Evolutionary conservation across 257 asterid genomes (phyloP).

Genomic region (Fraxinus anomala): DNA sequence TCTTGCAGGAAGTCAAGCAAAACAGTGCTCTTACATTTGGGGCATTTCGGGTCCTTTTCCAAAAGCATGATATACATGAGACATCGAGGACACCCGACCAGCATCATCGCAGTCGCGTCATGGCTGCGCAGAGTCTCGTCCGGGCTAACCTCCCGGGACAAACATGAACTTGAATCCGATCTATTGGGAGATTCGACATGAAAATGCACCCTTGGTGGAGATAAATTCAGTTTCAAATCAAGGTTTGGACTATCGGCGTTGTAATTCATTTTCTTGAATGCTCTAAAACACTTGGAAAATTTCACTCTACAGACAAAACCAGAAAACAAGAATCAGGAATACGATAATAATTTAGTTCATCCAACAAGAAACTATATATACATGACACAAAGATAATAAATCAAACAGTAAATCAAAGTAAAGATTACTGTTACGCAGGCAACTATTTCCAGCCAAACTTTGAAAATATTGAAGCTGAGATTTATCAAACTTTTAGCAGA

Average conservation of each 20-base stretch:
- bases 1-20: slow-evolving; percentile 56
- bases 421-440: slow-evolving; percentile 28
- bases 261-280: slow-evolving; percentile 38
- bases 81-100: slow-evolving; percentile 52
- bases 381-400: background rate
- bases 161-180: slow-evolving; percentile 45
- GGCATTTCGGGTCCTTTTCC: slow-evolving; percentile 50
- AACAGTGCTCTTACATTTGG: slow-evolving; percentile 57
- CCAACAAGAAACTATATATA: background rate
- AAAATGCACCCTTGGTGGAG: slow-evolving; percentile 39
- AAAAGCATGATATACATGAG: slow-evolving; percentile 48
- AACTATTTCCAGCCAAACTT: slow-evolving; percentile 17
- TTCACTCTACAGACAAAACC: background rate
- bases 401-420: slow-evolving; percentile 19
- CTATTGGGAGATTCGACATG: slow-evolving; percentile 21
- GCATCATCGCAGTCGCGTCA: slow-evolving; percentile 38
- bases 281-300: no score
- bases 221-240: slow-evolving; percentile 45
- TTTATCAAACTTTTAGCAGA: background rate
- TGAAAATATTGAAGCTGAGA: slow-evolving; percentile 18
- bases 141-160: slow-evolving; percentile 42
- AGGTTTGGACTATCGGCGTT: slow-evolving; percentile 34
- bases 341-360: background rate
- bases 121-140: slow-evolving; percentile 21
- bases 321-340: background rate